Evolutionary conservation across 106 monocot species (phyloP), one percentile per base, ranked within the genome.

Genomic region (Vanilla planifolia): DNA sequence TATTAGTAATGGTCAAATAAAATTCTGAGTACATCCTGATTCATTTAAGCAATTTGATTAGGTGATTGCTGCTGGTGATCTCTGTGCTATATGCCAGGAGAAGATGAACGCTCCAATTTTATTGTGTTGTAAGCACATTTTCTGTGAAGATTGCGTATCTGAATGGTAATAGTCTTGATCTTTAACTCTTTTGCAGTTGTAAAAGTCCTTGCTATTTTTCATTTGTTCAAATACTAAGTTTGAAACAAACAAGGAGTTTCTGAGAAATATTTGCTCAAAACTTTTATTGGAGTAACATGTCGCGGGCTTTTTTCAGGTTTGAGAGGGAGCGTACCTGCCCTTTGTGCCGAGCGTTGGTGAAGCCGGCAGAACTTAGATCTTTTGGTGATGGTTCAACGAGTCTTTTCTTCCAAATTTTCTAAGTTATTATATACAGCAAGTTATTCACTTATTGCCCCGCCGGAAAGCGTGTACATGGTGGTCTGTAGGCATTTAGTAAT

Each of bases 21-120:
- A n/a, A n/a, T n/a, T n/a, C n/a, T n/a, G n/a, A n/a, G n/a, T n/a
- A n/a, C n/a, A n/a, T n/a, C n/a, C n/a, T n/a, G n/a, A n/a, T n/a
- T n/a, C n/a, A n/a, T n/a, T n/a, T n/a, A n/a, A n/a, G n/a, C n/a
- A n/a, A n/a, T n/a, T n/a, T n/a, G n/a, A n/a, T n/a, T n/a, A 93
- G 94, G 86, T 94, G 48, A 8, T 73, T 58, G 73, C 73, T 26
- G 89, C 82, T 41, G 94, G 94, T 51, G 94, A 94, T 78, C 61
- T 89, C 51, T 94, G 94, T 70, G 86, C 94, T 8, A 94, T 94
- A 50, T 94, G 94, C 71, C 94, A 94, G 51, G 94, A 94, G 71
- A 89, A 94, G 72, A 85, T 94, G 82, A 82, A 94, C 51, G 61
- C 72, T 61, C 93, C 93, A 32, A 81, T 89, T 43, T 72, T 89